phyloP scores from a whole-genome alignment of 106 monocot species.

The Dendrobium nobile region DNA sequence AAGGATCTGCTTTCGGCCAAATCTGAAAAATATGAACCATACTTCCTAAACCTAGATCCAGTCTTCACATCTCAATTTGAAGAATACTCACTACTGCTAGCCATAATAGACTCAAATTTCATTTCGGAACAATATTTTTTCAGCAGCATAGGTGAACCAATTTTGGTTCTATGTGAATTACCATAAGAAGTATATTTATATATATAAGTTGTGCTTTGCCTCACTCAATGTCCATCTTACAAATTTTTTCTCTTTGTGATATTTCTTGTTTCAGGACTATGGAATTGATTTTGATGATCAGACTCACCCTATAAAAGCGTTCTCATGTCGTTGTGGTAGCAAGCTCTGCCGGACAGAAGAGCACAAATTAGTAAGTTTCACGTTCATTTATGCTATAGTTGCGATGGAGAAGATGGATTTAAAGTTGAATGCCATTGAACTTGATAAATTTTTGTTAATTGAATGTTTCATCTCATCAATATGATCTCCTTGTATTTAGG shows the following conservation, averaged over 20 bases:
- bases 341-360: not conserved
- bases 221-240: not conserved
- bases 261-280: not conserved
- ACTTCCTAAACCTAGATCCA: not conserved
- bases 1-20: too few species aligned
- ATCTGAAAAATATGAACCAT: too few species aligned
- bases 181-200: too few species aligned
- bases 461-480: not conserved
- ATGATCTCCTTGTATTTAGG: too few species aligned
- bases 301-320: slow-evolving; percentile 4
- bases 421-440: not conserved
- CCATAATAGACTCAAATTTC: not conserved
- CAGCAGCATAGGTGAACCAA: not conserved
- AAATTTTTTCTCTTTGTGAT: not conserved
- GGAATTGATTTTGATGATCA: slow-evolving; percentile 2
- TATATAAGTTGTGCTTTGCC: not conserved
- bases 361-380: not conserved
- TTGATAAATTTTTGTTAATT: not conserved
- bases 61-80: not conserved
- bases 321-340: slow-evolving; percentile 1
- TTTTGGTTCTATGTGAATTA: not conserved
- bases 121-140: not conserved
- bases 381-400: not conserved
- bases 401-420: not conserved
- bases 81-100: too few species aligned